These are phyloP conservation scores for Trametes sp. DNA, from an alignment of 1,284 basidiomycete species.

Conservation along the genomic window DNA sequence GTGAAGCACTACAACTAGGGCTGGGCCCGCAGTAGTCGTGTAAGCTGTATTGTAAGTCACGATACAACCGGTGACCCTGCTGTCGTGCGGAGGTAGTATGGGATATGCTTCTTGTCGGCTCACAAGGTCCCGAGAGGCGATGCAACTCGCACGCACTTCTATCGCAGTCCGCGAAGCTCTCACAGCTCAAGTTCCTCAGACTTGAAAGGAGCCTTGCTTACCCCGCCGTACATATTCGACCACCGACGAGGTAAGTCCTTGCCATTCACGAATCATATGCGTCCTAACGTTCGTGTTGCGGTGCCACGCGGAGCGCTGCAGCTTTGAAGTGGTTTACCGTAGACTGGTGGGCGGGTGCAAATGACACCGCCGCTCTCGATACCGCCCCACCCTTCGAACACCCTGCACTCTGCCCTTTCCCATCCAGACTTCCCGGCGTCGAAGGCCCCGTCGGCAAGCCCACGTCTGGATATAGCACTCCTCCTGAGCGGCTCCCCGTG, in stretches of 20 bases:
- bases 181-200: too few relatives aligned
- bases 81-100: too few relatives aligned
- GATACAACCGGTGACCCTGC: neutral
- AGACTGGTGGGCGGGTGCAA: too few relatives aligned
- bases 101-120: neutral
- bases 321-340: too few relatives aligned
- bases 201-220: too few relatives aligned
- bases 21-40: neutral
- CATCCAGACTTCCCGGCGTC: neutral
- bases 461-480: neutral
- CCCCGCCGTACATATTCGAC: neutral
- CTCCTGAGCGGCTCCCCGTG: slow-evolving; percentile 1
- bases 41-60: neutral
- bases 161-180: too few relatives aligned
- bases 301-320: too few relatives aligned
- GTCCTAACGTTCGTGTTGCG: too few relatives aligned
- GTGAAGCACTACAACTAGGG: slow-evolving; percentile 55
- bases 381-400: neutral
- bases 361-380: neutral
- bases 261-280: too few relatives aligned
- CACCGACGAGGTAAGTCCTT: too few relatives aligned
- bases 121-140: slow-evolving; percentile 11
- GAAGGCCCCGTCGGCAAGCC: neutral
- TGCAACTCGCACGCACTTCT: neutral
- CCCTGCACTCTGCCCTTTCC: neutral